Evolutionary conservation across 1,284 basidiomycete species (phyloP), one percentile per base, ranked within the genome.

Genomic region (Fistulinella cinereoalba): DNA sequence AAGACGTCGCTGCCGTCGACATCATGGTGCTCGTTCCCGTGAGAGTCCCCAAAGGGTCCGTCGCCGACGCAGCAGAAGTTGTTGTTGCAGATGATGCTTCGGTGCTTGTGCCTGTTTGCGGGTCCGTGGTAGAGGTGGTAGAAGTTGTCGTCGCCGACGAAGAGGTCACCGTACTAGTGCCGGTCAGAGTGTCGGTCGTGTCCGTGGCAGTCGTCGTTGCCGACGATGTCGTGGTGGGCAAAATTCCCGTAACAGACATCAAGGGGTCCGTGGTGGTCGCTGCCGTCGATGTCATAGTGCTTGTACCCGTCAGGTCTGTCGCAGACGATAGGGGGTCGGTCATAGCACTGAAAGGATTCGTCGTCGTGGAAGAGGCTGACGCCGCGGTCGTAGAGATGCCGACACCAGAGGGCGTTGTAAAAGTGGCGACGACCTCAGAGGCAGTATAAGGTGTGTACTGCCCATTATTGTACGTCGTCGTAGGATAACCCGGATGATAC

Each of bases 401-500:
- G 13, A 39, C 13, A 40, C 1, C 6, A 31, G 32, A 8, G n/a
- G 9, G 11, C 15, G 32, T 25, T 22, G 41, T 33, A 29, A 41
- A 24, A 9, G 10, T 13, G 10, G 10, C 27, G 27, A 13, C 10
- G 4, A 40, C 28, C 21, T 24, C 37, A 34, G 5, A 19, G 27
- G 18, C 13, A 11, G 43, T 25, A 16, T 42, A 22, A 19, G 37
- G 46, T 19, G 45, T 42, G 15, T 54, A 47, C 23, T 22, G 19
- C 13, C 57, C 61, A 11, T 53, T 33, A 25, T 62, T 43, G 41
- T 47, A 61, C 25, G 58, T 42, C 6, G 58, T 46, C 5, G 37
- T 50, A 10, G 46, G 56, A 21, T 45, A 57, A 3, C 52, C 54
- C 5, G 56, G 55, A 31, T 57, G 53, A 31, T 55, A 56, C 12